Evolutionary conservation across 768 basidiomycete species (phyloP), one percentile per base, ranked within the genome.

Genomic region (Hypsizygus marmoreus): DNA sequence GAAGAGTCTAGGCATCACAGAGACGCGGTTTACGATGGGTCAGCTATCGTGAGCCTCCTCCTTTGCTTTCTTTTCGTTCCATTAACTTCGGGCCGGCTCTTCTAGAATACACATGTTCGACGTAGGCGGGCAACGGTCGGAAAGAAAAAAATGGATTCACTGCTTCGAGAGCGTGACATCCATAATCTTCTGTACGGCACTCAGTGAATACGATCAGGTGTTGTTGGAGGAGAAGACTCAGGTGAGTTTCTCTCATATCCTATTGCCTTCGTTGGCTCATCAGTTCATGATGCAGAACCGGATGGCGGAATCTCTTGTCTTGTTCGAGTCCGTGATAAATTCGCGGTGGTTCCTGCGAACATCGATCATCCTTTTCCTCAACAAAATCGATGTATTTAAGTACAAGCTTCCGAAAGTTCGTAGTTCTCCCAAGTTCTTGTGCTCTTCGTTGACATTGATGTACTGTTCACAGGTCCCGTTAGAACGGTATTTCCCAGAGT

Each of bases 351-450:
- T 94, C 66, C 83, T 89, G 40, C 84, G 90, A 56, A 92, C 91
- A 4, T 88, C 88, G 0, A 92, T 94, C 56, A 94, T 94, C 59
- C 69, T 94, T 40, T 93, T 94, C 79, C 68, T 93, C 50, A 94
- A 93, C 72, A 94, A 95, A 76, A 93, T 93, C 56, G 93, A 97
- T 65, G 73, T 95, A 35, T 95, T 97, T 71, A 86, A 88, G 39
- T 85, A 84, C 59, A 97, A 97, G 67, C 75, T 95, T 12, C 86
- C 86, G 3, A 75, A 74, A 63, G 74, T 72, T n/a, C n/a, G n/a
- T n/a, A n/a, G n/a, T n/a, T n/a, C n/a, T n/a, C n/a, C n/a, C n/a
- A n/a, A n/a, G n/a, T n/a, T n/a, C n/a, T n/a, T n/a, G n/a, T n/a
- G n/a, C n/a, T n/a, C n/a, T n/a, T n/a, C n/a, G n/a, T n/a, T n/a